Evolutionary conservation across 1,139 yeast genomes (phyloP).

Genomic region (Blastobotrys malaysiensis): DNA sequence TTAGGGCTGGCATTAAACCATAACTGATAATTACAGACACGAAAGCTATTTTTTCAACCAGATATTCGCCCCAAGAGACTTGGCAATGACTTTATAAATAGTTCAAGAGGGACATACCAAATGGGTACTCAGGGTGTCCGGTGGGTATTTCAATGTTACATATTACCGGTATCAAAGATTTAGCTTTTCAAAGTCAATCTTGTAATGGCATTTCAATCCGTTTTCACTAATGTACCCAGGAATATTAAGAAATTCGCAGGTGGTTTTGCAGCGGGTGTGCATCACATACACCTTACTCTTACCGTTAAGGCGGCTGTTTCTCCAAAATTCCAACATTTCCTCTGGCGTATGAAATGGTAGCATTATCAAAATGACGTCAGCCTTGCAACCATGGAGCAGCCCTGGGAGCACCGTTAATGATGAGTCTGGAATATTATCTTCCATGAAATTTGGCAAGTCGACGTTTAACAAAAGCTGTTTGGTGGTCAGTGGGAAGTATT

Average conservation of each 20-base stretch:
- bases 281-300: not conserved
- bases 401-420: constrained; percentile 7
- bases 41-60: too few species aligned
- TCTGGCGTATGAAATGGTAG: not conserved
- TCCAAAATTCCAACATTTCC: not conserved
- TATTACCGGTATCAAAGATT: too few species aligned
- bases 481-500: not conserved
- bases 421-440: not conserved
- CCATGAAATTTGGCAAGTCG: not conserved
- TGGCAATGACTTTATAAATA: too few species aligned
- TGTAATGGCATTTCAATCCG: not conserved
- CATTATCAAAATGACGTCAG: not conserved
- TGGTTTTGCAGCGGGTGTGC: not conserved
- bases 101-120: too few species aligned
- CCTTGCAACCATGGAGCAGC: constrained; percentile 5
- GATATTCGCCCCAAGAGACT: too few species aligned
- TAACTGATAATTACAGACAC: too few species aligned
- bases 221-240: not conserved
- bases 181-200: too few species aligned
- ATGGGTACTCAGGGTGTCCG: too few species aligned
- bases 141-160: too few species aligned
- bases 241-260: not conserved
- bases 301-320: not conserved
- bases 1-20: too few species aligned
- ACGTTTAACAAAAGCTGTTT: not conserved